A percentile compares a stretch with the other conserved stretches of the same genome.
Conservation (phyloP, 2,329 filamentous ascomycete species). For the Geosmithia flava region DNA sequence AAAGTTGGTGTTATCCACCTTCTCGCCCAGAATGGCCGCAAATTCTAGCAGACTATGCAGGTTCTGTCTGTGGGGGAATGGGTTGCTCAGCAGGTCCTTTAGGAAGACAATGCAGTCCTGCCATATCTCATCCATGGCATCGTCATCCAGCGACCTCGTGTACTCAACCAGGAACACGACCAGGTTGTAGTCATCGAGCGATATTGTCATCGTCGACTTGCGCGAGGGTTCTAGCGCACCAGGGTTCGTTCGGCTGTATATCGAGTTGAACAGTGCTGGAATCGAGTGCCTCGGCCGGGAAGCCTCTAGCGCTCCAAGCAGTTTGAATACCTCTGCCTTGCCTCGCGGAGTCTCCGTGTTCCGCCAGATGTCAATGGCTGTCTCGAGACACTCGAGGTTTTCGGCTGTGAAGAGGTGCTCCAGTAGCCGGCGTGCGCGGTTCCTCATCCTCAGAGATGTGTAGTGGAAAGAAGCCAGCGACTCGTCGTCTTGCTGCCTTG, state of each 20-base stretch:
- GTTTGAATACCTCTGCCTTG: conserved; percentile 60
- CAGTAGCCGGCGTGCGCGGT: conserved; percentile 73
- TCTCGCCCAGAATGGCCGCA: conserved; percentile 78
- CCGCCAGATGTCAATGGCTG: conserved; percentile 76
- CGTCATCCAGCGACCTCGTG: conserved; percentile 79
- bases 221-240: conserved; percentile 63
- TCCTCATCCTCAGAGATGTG: conserved; percentile 82
- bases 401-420: conserved; percentile 91
- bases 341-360: conserved; percentile 30
- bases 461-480: conserved; percentile 79
- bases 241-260: conserved; percentile 89
- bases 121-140: conserved; percentile 98
- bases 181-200: conserved; percentile 70
- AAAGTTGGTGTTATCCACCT: conserved; percentile 96
- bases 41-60: conserved; percentile 80
- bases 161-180: conserved; percentile 87
- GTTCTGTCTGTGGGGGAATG: conserved; percentile 87
- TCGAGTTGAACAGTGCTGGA: conserved; percentile 87
- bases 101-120: conserved; percentile 84
- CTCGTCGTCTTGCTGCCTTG: conserved; percentile 45
- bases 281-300: conserved; percentile 85
- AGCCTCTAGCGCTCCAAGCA: conserved; percentile 83
- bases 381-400: conserved; percentile 86
- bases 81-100: conserved; percentile 81
- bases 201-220: conserved; percentile 80